Base-by-base conservation (phyloP, 2,329 filamentous ascomycete species). In the Pseudogymnoascus sp. region DNA sequence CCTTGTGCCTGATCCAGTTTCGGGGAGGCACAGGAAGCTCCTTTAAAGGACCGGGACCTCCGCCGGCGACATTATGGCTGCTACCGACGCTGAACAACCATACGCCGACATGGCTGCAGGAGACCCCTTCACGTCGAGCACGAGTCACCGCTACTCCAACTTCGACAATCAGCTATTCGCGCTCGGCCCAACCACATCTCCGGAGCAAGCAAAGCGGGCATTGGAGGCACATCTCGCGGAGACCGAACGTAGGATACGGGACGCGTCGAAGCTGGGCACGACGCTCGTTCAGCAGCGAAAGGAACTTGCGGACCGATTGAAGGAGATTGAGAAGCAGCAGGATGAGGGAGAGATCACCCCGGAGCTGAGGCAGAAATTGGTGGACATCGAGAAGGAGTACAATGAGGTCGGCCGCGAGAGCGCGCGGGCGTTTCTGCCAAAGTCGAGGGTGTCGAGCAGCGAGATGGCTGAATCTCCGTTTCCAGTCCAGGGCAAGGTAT, bases 351-450 rank as follows among this genome's bases (percentile, higher is more conserved):
- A 96, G 67, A 85, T 98, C 62, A 88, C 88, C 0, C 86, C 90
- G 3, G 93, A 96, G 69, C 79, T 99, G 71, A 90, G 90, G 65
- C 84, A 89, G 71, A 92, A 90, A 77, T 83, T 99, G 62, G 82
- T 86, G 13, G 92, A 96, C 67, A 86, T 99, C 65, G 95, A 99
- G 76, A 90, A 86, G 75, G 95, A 99, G 73, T 98, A 96, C 78
- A 93, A 96, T 75, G 93, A 97, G 73, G 88, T 98, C 57, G 92
- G 93, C 11, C 84, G 89, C 67, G 93, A 98, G 75, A 95, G 90
- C 60, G 92, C 93, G 48, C 85, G 93, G 68, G 92, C 91, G 2
- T 93, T 97, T 74, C 79, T 98, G 66, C 90, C 87, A 36, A 95
- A 95, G 70, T 92, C 92, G 75, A 85, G 92, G 71, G 85, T 91